Evolutionary conservation across 208 protist species (phyloP).

Genomic region (Leishmania lainsoni): DNA sequence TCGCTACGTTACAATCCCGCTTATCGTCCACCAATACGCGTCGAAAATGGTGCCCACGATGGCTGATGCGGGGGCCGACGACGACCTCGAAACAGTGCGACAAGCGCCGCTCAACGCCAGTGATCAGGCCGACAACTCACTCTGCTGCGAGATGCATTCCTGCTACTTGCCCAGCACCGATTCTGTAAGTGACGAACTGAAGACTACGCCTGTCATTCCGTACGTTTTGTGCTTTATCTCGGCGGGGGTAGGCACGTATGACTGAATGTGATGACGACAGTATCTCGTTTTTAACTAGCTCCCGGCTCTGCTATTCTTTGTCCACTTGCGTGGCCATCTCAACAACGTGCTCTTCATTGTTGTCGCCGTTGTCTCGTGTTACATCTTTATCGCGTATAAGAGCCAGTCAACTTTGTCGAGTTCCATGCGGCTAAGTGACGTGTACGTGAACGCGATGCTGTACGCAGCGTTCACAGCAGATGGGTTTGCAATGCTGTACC

Average conservation of each 20-base stretch:
- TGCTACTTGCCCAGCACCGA: slow-evolving; percentile 44
- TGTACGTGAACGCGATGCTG: slow-evolving; percentile 72
- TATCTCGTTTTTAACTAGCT: slow-evolving; percentile 63
- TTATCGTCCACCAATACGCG: slow-evolving; percentile 63
- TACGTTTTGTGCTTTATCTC: slow-evolving; percentile 58
- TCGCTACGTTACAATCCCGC: slow-evolving; percentile 26
- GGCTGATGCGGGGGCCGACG: not conserved
- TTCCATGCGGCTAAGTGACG: slow-evolving; percentile 41
- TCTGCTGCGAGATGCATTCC: slow-evolving; percentile 29
- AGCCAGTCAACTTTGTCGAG: slow-evolving; percentile 40
- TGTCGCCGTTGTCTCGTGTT: slow-evolving; percentile 65
- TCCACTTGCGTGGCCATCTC: slow-evolving; percentile 80
- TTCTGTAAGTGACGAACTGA: slow-evolving; percentile 37
- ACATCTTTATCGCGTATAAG: slow-evolving; percentile 77
- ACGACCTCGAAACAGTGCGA: slow-evolving; percentile 8
- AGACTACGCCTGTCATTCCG: slow-evolving; percentile 67
- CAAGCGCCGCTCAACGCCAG: slow-evolving; percentile 28
- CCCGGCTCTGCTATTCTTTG: slow-evolving; percentile 60
- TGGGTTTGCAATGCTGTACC: slow-evolving; percentile 65
- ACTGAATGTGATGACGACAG: slow-evolving; percentile 85
- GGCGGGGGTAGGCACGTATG: slow-evolving; percentile 69
- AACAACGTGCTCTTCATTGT: slow-evolving; percentile 66
- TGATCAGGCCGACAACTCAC: slow-evolving; percentile 8
- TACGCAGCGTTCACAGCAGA: slow-evolving; percentile 60
- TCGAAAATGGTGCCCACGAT: slow-evolving; percentile 42